Base-by-base conservation (phyloP, 169 alveolate species). In the Cryptosporidium ryanae region DNA sequence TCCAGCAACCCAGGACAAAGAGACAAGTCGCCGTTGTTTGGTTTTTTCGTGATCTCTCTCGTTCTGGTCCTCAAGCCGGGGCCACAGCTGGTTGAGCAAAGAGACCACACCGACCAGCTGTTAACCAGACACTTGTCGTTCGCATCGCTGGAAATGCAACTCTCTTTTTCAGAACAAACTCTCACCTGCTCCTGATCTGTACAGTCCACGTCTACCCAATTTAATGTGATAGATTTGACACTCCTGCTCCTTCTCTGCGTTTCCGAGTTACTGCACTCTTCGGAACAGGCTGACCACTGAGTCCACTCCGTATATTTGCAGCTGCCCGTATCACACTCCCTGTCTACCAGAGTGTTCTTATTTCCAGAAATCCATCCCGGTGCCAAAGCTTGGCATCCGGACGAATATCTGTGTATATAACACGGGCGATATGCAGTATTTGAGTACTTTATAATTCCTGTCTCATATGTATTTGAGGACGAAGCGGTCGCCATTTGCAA, bases 51-150 rank as follows among this genome's bases (percentile, higher is more conserved):
- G 82, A 65, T 38, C n/a, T 65, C 61, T 55, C 94, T 57, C 54
- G 64, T 64, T 10, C 94, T 81, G 17, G 34, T 48, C 17, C 65
- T 68, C 21, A 65, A 34, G 13, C 94, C 94, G 7, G 82, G 84
- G 18, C 91, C 91, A 59, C 94, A 91, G 13, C 68, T 38, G 32
- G 82, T 71, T 48, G 93, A 83, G 65, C 94, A 91, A 48, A n/a
- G 81, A 17, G 87, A 64, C 90, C 84, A 91, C 0, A 17, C 90
- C 1, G 76, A 12, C 87, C 87, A 76, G 1, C 27, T 15, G n/a
- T 63, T 38, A n/a, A 61, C 71, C 12, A 76, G 25, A 76, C 87
- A 76, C n/a, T 27, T 61, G 17, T 17, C 17, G 46, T 70, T 57
- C 7, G 6, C 7, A 25, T 54, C 29, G 55, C 38, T 68, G 29